Percentiles rank a stretch among this genome's conserved stretches.
These are phyloP conservation scores for Russula abietina DNA, from an alignment of 768 basidiomycete genomes.

Conservation along the genomic window DNA sequence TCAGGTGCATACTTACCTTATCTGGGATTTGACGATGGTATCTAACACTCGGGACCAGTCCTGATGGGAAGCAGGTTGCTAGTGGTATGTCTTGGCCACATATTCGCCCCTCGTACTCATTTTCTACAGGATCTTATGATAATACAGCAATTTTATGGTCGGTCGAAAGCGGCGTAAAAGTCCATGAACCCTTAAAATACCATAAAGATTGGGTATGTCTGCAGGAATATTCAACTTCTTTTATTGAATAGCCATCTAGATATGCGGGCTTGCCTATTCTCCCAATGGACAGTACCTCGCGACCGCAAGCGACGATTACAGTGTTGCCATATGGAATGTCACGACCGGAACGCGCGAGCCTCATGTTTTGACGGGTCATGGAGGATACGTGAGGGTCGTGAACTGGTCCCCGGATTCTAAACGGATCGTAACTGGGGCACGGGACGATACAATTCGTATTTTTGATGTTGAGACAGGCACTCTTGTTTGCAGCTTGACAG, in stretches of 20 bases:
- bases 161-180: slow-evolving; percentile 6
- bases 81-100: slow-evolving; percentile 4
- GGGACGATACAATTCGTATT: slow-evolving; percentile 10
- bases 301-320: slow-evolving; percentile 45
- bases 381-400: slow-evolving; percentile 4
- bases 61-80: slow-evolving; percentile 17
- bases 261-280: slow-evolving; percentile 17
- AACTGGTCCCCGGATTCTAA: slow-evolving; percentile 17
- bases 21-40: not conserved
- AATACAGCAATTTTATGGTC: slow-evolving; percentile 12
- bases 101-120: not conserved
- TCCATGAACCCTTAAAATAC: not conserved
- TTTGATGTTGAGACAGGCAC: slow-evolving; percentile 16
- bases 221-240: not conserved
- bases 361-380: not conserved
- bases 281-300: slow-evolving; percentile 29
- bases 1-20: not conserved
- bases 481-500: not conserved
- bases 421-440: slow-evolving; percentile 1
- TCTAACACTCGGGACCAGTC: slow-evolving; percentile 1
- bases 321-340: slow-evolving; percentile 44
- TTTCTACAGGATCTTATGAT: slow-evolving; percentile 13
- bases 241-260: not conserved
- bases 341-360: slow-evolving; percentile 40
- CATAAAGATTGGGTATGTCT: slow-evolving; percentile 13